phyloP scores from a whole-genome alignment of 139 green algal species.

The Chlorella sp. region DNA sequence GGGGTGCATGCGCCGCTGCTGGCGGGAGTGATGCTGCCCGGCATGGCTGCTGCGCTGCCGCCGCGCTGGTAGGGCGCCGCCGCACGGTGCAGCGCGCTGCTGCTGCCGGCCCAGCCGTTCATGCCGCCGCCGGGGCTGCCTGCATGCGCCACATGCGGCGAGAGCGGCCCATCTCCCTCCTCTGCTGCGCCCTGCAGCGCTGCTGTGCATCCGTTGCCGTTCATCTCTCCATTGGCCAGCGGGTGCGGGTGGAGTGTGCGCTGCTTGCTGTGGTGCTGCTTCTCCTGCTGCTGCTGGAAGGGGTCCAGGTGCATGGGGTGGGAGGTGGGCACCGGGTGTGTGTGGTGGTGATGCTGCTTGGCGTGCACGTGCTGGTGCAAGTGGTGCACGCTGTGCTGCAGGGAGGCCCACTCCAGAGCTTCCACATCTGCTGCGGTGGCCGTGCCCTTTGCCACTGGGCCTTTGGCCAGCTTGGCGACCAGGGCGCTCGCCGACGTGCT shows the following conservation, averaged over 20 bases:
- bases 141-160: too few relatives aligned
- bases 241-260: too few relatives aligned
- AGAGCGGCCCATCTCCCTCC: too few relatives aligned
- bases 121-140: not conserved
- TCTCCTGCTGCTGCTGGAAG: too few relatives aligned
- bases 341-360: slow-evolving; percentile 3
- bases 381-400: slow-evolving; percentile 30
- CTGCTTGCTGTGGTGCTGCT: too few relatives aligned
- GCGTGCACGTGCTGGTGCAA: slow-evolving; percentile 11
- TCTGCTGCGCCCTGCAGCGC: too few relatives aligned
- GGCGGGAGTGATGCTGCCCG: not conserved
- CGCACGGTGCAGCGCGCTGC: not conserved
- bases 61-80: slow-evolving; percentile 20
- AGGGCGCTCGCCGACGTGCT: not conserved
- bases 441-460: not conserved
- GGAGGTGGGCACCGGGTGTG: not conserved
- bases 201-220: too few relatives aligned
- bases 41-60: not conserved
- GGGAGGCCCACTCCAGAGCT: not conserved
- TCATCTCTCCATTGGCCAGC: too few relatives aligned
- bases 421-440: slow-evolving; percentile 12
- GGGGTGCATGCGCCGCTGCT: not conserved
- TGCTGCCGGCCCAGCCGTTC: slow-evolving; percentile 15
- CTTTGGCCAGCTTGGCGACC: slow-evolving; percentile 6
- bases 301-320: too few relatives aligned